A percentile compares a stretch with the other conserved stretches of the same genome.
Conservation (phyloP, 352 stramenopile genomes). For the Phytophthora pistaciae region DNA sequence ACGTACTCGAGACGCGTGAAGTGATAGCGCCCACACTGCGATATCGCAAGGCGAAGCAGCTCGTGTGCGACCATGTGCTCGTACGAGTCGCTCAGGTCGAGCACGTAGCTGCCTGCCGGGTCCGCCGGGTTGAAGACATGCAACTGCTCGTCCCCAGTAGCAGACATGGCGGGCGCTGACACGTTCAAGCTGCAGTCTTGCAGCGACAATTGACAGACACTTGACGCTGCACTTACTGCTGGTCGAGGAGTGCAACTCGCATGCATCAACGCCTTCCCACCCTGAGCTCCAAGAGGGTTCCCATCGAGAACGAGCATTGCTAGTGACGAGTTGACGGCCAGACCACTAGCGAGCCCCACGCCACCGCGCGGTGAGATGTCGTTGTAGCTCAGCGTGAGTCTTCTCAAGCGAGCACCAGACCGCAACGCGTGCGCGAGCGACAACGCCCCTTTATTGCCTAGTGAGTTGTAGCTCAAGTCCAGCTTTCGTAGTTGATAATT, state of each 20-base stretch:
- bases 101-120: constrained; percentile 59
- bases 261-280: constrained; percentile 64
- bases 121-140: constrained; percentile 72
- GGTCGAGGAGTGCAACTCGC: constrained; percentile 49
- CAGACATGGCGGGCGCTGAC: constrained; percentile 18
- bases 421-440: constrained; percentile 65
- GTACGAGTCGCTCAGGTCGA: constrained; percentile 78
- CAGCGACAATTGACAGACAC: constrained; percentile 58
- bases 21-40: constrained; percentile 48
- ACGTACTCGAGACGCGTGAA: constrained; percentile 67
- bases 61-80: constrained; percentile 80
- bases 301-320: constrained; percentile 64
- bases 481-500: constrained; percentile 77
- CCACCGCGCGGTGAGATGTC: constrained; percentile 63
- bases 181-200: constrained; percentile 60
- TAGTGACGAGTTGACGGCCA: constrained; percentile 59
- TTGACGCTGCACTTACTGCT: constrained; percentile 2
- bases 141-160: constrained; percentile 33
- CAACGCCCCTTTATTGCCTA: constrained; percentile 64
- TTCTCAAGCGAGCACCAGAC: constrained; percentile 50
- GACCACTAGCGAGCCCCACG: constrained; percentile 61
- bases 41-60: constrained; percentile 70
- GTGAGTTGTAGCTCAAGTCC: constrained; percentile 72
- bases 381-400: constrained; percentile 72
- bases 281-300: constrained; percentile 66